These are phyloP conservation scores for Rhizopus microsporus DNA, from an alignment of 371 early-diverging fungal species.

Conservation along the genomic window DNA sequence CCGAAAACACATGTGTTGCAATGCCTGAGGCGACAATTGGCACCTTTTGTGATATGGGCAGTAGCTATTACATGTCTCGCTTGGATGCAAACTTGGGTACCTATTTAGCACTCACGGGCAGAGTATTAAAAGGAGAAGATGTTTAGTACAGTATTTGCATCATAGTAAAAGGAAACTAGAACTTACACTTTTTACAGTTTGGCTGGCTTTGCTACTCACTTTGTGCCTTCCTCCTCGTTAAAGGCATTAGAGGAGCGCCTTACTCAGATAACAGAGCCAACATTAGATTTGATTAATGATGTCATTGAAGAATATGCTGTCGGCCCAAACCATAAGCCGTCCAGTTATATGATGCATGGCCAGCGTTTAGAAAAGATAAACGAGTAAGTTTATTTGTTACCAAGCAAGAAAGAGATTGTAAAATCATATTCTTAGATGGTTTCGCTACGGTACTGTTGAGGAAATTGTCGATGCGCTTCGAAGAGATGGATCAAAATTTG, in stretches of 20 bases:
- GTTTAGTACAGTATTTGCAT: constrained; percentile 19
- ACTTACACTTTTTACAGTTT: constrained; percentile 16
- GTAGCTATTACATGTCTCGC: constrained; percentile 87
- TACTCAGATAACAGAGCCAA: constrained; percentile 68
- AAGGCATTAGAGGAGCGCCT: constrained; percentile 75
- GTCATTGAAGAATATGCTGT: constrained; percentile 88
- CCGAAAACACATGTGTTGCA: constrained; percentile 90
- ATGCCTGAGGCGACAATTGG: constrained; percentile 96
- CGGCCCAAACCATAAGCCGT: constrained; percentile 12
- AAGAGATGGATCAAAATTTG: constrained; percentile 62
- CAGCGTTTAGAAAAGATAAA: constrained; percentile 32
- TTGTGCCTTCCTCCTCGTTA: constrained; percentile 79
- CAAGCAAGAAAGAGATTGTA: constrained; percentile 25
- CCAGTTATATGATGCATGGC: constrained; percentile 16
- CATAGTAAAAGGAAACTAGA: constrained; percentile 57
- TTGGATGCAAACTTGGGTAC: constrained; percentile 90
- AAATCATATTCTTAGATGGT: constrained; percentile 54
- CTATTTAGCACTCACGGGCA: constrained; percentile 89
- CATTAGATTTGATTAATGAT: constrained; percentile 74
- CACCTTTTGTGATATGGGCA: constrained; percentile 95
- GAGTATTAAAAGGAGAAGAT: constrained; percentile 75
- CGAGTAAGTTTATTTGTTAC: constrained; percentile 4
- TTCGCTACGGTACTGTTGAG: constrained; percentile 73
- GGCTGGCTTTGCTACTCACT: constrained; percentile 93
- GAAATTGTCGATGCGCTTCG: constrained; percentile 64